Evolutionary conservation across 2,329 filamentous ascomycete genomes (phyloP).

Genomic region (Mollisiaceae sp.): DNA sequence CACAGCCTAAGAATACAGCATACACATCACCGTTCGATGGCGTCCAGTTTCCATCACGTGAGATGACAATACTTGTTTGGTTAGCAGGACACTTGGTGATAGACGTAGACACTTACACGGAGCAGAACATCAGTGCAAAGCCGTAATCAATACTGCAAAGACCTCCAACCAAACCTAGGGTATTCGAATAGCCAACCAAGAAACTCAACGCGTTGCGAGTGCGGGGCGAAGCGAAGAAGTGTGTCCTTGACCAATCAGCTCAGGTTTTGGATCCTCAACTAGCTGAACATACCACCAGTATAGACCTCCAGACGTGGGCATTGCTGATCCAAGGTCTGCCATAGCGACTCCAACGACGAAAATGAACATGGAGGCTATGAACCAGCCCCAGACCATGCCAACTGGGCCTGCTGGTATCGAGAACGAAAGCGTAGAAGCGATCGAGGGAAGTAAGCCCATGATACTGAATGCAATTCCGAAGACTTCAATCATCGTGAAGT

Average conservation of each 20-base stretch:
- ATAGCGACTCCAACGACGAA: constrained; percentile 65
- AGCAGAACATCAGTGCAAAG: constrained; percentile 62
- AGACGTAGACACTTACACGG: constrained; percentile 46
- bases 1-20: constrained; percentile 58
- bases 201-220: constrained; percentile 63
- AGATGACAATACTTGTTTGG: constrained; percentile 52
- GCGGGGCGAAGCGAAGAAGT: constrained; percentile 60
- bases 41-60: constrained; percentile 59
- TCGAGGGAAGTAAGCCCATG: constrained; percentile 66
- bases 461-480: constrained; percentile 65
- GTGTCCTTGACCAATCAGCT: constrained; percentile 52
- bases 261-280: neutral
- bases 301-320: constrained; percentile 64
- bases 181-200: constrained; percentile 66
- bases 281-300: constrained; percentile 50
- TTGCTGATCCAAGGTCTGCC: constrained; percentile 57
- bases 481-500: constrained; percentile 66
- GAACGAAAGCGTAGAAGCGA: constrained; percentile 62
- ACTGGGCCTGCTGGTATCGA: constrained; percentile 63
- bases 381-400: constrained; percentile 68
- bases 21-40: constrained; percentile 62
- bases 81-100: constrained; percentile 12
- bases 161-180: constrained; percentile 63
- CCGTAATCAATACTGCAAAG: constrained; percentile 65
- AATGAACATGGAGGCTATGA: constrained; percentile 61